Base-by-base conservation (phyloP, 2,329 filamentous ascomycete species). In the Epichloe glyceriae region DNA sequence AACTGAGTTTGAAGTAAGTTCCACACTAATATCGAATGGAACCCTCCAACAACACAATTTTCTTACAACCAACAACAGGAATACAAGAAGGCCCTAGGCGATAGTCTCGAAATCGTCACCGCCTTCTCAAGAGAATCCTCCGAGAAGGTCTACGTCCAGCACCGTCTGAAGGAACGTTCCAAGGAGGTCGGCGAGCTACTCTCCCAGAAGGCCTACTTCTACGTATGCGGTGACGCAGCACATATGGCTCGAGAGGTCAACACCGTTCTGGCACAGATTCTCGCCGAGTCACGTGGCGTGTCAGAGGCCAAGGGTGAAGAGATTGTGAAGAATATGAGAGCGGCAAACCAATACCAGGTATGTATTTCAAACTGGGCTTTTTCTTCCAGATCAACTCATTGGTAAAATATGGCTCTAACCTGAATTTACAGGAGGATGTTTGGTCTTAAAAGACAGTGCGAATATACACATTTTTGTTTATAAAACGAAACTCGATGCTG, bases 211-310 rank as follows among this genome's bases (percentile, higher is more conserved):
- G 93, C 88, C 5, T 96, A 93, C 70, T 90, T 98, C 67, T 98
- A 98, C 67, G 91, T 98, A 52, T 98, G 94, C 62, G 93, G 93
- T 71, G 93, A 98, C 65, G 94, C 94, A 0, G 87, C 93, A 51
- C 90, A 95, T 73, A 96, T 96, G 90, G 90, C 90, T 45, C 83
- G 90, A 52, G 90, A 95, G 66, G 89, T 96, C 62, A 96, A 94
- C 66, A 75, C 83, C 22, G 81, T 88, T n/a, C 75, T 98, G 42
- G 85, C 78, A 26, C 83, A 94, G 65, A 94, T 97, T 62, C 83
- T 98, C 59, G 76, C 89, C 26, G 82, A 90, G 64, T 79, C 95
- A 67, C 80, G 93, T 50, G 85, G 85, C 47, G 77, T 97, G 52
- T 76, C 88, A 2, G 85, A 91, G 61, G 75, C 84, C 56, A 95